These are phyloP conservation scores for Hypoxylon sp. DNA, from an alignment of 2,329 filamentous ascomycete genomes.

Conservation along the genomic window DNA sequence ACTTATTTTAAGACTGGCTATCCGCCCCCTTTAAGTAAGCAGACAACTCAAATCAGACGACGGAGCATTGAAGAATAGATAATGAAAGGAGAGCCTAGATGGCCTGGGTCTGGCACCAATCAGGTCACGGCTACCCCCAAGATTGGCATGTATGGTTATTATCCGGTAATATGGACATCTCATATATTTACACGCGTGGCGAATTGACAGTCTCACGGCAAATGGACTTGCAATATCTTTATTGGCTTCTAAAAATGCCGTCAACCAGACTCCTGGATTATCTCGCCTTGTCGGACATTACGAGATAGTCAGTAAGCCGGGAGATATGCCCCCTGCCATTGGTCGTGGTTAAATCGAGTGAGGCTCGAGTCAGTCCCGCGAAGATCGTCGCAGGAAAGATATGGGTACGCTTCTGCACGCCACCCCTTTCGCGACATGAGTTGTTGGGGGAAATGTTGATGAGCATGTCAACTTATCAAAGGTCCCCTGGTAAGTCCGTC, in stretches of 20 bases:
- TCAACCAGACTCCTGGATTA: constrained; percentile 12
- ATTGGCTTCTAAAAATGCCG: constrained; percentile 25
- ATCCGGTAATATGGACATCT: constrained; percentile 22
- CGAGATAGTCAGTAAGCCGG: constrained; percentile 8
- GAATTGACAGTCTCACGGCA: constrained; percentile 22
- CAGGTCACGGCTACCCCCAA: constrained; percentile 11
- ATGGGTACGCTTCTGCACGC: too few relatives aligned
- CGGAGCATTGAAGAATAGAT: constrained; percentile 8
- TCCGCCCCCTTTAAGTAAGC: neutral
- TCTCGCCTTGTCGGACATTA: constrained; percentile 14
- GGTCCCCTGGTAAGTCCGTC: neutral
- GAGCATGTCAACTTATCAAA: neutral
- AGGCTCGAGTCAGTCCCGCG: constrained; percentile 6
- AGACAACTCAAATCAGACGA: constrained; percentile 8
- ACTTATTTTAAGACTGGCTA: constrained; percentile 11
- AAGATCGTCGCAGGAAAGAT: too few relatives aligned
- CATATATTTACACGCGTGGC: constrained; percentile 17
- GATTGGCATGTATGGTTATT: constrained; percentile 4
- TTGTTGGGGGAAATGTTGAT: neutral
- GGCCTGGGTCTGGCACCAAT: constrained; percentile 23
- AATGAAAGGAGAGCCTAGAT: constrained; percentile 11
- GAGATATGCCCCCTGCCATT: constrained; percentile 7
- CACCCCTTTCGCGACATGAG: too few relatives aligned
- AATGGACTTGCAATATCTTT: constrained; percentile 8
- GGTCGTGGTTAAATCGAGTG: constrained; percentile 19